These are phyloP conservation scores for Diaporthe sp. DNA, from an alignment of 2,329 filamentous ascomycete genomes.

Conservation along the genomic window DNA sequence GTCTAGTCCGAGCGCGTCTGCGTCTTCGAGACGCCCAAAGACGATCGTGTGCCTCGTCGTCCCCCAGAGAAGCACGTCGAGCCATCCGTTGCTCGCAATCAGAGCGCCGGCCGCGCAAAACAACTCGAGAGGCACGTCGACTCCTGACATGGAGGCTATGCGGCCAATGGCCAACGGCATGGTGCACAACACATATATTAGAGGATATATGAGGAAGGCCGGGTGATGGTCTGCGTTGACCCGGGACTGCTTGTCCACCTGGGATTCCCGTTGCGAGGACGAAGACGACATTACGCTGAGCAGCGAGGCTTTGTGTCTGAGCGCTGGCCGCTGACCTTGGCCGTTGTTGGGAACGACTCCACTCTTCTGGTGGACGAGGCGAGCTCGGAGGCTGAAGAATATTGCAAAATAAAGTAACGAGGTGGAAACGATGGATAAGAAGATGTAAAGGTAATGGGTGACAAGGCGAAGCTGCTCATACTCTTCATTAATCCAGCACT, in stretches of 20 bases:
- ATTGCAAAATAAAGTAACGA: constrained; percentile 54
- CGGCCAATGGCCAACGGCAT: constrained; percentile 71
- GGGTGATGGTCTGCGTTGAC: constrained; percentile 47
- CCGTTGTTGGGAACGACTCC: not conserved
- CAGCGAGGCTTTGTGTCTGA: constrained; percentile 24
- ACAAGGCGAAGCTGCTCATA: constrained; percentile 67
- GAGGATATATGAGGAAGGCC: constrained; percentile 71
- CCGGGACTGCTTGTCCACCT: not conserved
- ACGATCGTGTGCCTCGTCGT: constrained; percentile 46
- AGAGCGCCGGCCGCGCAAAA: constrained; percentile 66
- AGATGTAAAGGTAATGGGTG: constrained; percentile 75
- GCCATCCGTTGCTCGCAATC: constrained; percentile 62
- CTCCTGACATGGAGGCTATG: constrained; percentile 67
- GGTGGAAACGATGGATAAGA: constrained; percentile 53
- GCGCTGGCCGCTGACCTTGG: not conserved
- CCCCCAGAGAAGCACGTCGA: constrained; percentile 50
- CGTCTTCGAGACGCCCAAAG: constrained; percentile 46
- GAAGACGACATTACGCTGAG: constrained; percentile 19
- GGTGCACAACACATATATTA: constrained; percentile 73
- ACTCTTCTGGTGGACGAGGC: constrained; percentile 20
- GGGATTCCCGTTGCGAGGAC: not conserved
- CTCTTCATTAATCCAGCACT: constrained; percentile 73
- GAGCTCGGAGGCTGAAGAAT: constrained; percentile 51
- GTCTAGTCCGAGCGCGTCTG: constrained; percentile 51
- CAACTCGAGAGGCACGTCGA: constrained; percentile 60